These are phyloP conservation scores for Aphanomyces astaci DNA, from an alignment of 352 stramenopile species.

Conservation along the genomic window DNA sequence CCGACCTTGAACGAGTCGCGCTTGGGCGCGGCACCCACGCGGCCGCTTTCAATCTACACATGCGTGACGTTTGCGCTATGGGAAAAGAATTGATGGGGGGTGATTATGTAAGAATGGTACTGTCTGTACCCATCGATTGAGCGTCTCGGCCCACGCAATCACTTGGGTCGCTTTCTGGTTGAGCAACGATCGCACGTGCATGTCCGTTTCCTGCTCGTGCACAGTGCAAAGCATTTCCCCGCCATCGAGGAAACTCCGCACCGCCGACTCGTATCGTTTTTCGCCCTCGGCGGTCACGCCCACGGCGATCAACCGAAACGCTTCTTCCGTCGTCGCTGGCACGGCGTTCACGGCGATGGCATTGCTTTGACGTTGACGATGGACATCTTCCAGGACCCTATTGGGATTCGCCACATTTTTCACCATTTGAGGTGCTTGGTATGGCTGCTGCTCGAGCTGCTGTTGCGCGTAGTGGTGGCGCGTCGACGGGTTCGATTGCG, in stretches of 20 bases:
- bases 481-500: background rate
- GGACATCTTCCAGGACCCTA: background rate
- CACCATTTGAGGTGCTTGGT: background rate
- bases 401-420: background rate
- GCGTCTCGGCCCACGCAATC: slow-evolving; percentile 38
- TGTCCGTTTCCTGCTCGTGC: slow-evolving; percentile 16
- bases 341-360: slow-evolving; percentile 12
- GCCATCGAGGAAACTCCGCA: slow-evolving; percentile 21
- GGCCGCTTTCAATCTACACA: slow-evolving; percentile 6
- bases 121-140: slow-evolving; percentile 37
- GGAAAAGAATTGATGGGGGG: too few species aligned
- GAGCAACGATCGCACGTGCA: slow-evolving; percentile 25
- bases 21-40: slow-evolving; percentile 25
- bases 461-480: background rate
- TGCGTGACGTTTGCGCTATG: background rate
- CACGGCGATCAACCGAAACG: slow-evolving; percentile 20
- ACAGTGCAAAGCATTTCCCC: slow-evolving; percentile 24
- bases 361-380: background rate
- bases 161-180: slow-evolving; percentile 40
- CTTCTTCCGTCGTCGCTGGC: slow-evolving; percentile 21
- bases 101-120: too few species aligned
- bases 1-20: slow-evolving; percentile 34
- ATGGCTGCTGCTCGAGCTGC: background rate
- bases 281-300: slow-evolving; percentile 20
- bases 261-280: slow-evolving; percentile 19